Percentiles rank a stretch among this genome's conserved stretches.
Evolutionary conservation across 768 basidiomycete species (phyloP).

Genomic region (Gyrodon lividus): DNA sequence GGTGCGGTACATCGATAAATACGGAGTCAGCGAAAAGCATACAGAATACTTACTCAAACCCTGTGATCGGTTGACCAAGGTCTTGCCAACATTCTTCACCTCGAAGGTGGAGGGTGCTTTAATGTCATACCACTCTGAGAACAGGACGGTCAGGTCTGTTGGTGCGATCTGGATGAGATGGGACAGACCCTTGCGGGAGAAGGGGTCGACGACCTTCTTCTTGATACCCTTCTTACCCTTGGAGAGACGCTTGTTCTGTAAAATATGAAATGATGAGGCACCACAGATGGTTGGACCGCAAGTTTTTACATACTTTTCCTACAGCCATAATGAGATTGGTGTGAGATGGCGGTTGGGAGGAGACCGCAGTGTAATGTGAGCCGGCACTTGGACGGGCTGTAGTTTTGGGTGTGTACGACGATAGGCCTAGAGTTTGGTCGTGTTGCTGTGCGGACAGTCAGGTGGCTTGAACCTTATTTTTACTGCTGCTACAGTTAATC

Average conservation of each 20-base stretch:
- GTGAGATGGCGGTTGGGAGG: constrained; percentile 36
- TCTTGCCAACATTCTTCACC: constrained; percentile 95
- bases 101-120: constrained; percentile 99
- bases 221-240: constrained; percentile 99
- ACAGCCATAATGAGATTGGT: constrained; percentile 71
- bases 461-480: constrained; percentile 66
- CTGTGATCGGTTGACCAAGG: constrained; percentile 95
- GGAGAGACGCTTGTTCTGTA: constrained; percentile 93
- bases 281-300: background rate
- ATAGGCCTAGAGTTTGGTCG: constrained; percentile 18
- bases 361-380: constrained; percentile 41
- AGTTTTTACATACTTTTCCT: constrained; percentile 64
- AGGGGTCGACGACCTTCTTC: constrained; percentile 99
- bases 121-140: constrained; percentile 97
- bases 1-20: constrained; percentile 8
- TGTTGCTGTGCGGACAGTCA: constrained; percentile 10
- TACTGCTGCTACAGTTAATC: constrained; percentile 37
- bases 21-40: background rate
- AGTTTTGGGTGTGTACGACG: constrained; percentile 35
- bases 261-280: constrained; percentile 3
- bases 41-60: constrained; percentile 82
- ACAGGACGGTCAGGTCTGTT: background rate
- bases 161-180: background rate
- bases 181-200: constrained; percentile 91
- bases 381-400: constrained; percentile 50